A percentile compares a stretch with the other conserved stretches of the same genome.
Conservation (phyloP, 2,329 filamentous ascomycete species). For the Beauveria sp. region DNA sequence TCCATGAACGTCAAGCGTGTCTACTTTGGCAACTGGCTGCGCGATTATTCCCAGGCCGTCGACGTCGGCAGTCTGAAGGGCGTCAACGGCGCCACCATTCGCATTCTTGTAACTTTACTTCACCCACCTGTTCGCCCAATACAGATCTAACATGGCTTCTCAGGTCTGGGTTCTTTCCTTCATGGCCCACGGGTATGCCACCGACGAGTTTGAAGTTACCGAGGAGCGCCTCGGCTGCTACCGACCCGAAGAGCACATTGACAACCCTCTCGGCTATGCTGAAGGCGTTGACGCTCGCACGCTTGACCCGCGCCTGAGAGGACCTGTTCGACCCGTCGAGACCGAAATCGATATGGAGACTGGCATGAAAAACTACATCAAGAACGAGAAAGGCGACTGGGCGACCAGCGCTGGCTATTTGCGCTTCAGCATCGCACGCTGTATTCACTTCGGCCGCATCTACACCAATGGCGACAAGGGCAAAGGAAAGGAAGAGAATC, state of each 20-base stretch:
- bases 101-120: slow-evolving; percentile 49
- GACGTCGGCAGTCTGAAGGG: slow-evolving; percentile 75
- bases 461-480: slow-evolving; percentile 60
- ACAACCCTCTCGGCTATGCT: slow-evolving; percentile 78
- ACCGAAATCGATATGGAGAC: slow-evolving; percentile 66
- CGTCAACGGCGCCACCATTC: slow-evolving; percentile 69
- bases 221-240: slow-evolving; percentile 74
- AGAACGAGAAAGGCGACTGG: slow-evolving; percentile 81
- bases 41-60: slow-evolving; percentile 78
- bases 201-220: slow-evolving; percentile 77
- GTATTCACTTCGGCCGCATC: slow-evolving; percentile 69
- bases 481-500: slow-evolving; percentile 61
- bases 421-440: slow-evolving; percentile 63
- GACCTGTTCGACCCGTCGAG: slow-evolving; percentile 64
- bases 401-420: slow-evolving; percentile 85
- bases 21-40: slow-evolving; percentile 82
- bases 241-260: slow-evolving; percentile 66
- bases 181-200: slow-evolving; percentile 77
- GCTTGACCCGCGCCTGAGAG: slow-evolving; percentile 73
- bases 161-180: slow-evolving; percentile 74
- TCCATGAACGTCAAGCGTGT: slow-evolving; percentile 68
- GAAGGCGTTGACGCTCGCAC: slow-evolving; percentile 79
- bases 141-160: slow-evolving; percentile 8
- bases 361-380: slow-evolving; percentile 99
- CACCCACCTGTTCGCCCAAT: background rate